Evolutionary conservation across 2,329 filamentous ascomycete genomes (phyloP).

Genomic region (Aspergillus neotritici): DNA sequence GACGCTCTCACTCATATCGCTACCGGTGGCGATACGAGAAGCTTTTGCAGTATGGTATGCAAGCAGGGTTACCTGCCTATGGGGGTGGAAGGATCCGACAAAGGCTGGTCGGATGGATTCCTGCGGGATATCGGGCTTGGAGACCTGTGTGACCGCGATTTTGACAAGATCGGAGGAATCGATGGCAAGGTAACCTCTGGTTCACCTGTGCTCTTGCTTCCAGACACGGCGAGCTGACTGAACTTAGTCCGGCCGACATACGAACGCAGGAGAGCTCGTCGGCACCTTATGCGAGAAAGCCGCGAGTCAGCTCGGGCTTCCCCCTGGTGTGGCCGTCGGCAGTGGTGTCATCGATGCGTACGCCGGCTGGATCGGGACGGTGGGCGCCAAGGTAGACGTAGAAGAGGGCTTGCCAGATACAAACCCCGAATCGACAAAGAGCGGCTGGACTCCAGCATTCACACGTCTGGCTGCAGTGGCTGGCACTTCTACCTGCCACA

Average conservation of each 20-base stretch:
- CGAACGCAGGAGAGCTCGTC: slow-evolving; percentile 81
- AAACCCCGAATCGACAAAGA: slow-evolving; percentile 41
- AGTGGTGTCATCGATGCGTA: slow-evolving; percentile 95
- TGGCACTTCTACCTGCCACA: slow-evolving; percentile 88
- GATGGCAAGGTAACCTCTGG: too few relatives aligned
- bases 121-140: too few relatives aligned
- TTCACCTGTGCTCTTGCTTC: background rate
- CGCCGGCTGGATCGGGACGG: slow-evolving; percentile 92
- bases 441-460: slow-evolving; percentile 63
- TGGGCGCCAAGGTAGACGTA: slow-evolving; percentile 70
- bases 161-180: too few relatives aligned
- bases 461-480: slow-evolving; percentile 83
- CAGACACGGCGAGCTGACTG: background rate
- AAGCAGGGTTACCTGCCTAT: slow-evolving; percentile 68
- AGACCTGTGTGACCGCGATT: too few relatives aligned
- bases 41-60: slow-evolving; percentile 89
- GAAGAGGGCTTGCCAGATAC: slow-evolving; percentile 42
- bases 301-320: slow-evolving; percentile 73
- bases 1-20: slow-evolving; percentile 88
- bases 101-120: too few relatives aligned
- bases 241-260: slow-evolving; percentile 72
- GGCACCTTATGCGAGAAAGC: slow-evolving; percentile 74
- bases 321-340: slow-evolving; percentile 79
- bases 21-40: slow-evolving; percentile 79
- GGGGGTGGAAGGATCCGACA: too few relatives aligned